Evolutionary conservation across 192 early-diverging fungal species (phyloP), one percentile per base, ranked within the genome.

Genomic region (Coemansia sp.): DNA sequence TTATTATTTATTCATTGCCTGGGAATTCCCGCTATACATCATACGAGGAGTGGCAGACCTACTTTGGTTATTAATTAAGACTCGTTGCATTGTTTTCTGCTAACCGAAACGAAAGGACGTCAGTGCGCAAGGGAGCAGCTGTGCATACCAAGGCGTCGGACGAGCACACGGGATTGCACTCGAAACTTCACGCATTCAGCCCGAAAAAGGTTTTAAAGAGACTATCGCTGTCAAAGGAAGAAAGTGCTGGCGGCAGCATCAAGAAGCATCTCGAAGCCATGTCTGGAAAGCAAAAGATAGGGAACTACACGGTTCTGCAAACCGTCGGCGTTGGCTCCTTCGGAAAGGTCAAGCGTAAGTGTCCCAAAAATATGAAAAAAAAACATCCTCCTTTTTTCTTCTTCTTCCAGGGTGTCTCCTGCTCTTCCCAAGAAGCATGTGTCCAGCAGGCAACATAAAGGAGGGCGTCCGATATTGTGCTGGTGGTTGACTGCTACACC

Each of bases 311-410:
- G 53, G 86, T 97, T 39, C 84, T 97, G 50, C 92, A 95, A 72
- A 98, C 96, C n/a, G 89, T 99, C 21, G 97, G 97, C 57, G 90
- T 93, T 23, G 97, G 97, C 11, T 95, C 94, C 9, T 99, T 99
- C 86, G 97, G 95, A 58, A 99, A 99, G 87, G 97, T 99, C 47
- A 99, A 98, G 83, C 86, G 96, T 97, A 90, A 83, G 85, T 70
- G 70, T 18, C 23, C 52, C 3, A 9, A 54, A 0, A 54, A 54
- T 32, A 54, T 23, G 32, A 32, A 32, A 32, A 2, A 32, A 32
- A 0, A 32, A 32, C 32, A 32, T 32, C 32, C 32, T 32, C 32
- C 32, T 32, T 32, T 32, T 32, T 32, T 32, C 21, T 21, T 21
- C 21, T 32, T 32, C 32, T 32, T 32, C 32, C 32, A 32, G 32